Base-by-base conservation (phyloP, 305 asterid species). In the Nicotiana rustica region DNA sequence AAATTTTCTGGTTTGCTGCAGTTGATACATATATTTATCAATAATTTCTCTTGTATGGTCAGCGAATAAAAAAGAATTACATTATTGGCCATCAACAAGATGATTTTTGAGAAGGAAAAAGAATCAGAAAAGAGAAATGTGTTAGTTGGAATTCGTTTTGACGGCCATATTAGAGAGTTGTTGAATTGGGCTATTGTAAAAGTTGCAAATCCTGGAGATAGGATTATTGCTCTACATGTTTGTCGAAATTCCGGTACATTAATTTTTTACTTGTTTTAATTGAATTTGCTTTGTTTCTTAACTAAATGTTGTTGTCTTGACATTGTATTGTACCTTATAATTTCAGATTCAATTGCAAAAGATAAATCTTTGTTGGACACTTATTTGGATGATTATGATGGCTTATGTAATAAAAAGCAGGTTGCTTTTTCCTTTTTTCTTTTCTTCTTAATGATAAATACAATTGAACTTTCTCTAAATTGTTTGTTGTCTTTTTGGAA, bases 381-480 rank as follows among this genome's bases (percentile, higher is more conserved):
- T 76, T 93, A 88, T 83, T 85, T 94, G 86, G 92, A 87, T 79
- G 98, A 92, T 83, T 93, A 90, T 81, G 88, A 90, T 83, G 94
- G 88, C 60, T 57, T 93, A 21, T 94, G 98, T 89, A 84, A 77
- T 75, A 62, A 90, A 86, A 96, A 91, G 29, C 93, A 96, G 98
- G 99, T 90, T 79, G 55, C 57, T 38, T 83, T 56, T 52, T 31
- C 36, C 10, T 41, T 41, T 41, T 41, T 41, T 41, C 49, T 77
- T 77, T n/a, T 3, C 21, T 79, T 80, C 49, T 57, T 29, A 59
- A 1, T 60, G 61, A 38, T 4, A 31, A 18, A 59, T 61, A 29
- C 60, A 68, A 69, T 69, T 38, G 33, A 35, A 31, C 21, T 79
- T 77, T 77, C 55, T 56, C 7, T 13, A 3, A 10, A 73, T 77